Evolutionary conservation across 768 basidiomycete species (phyloP).

Genomic region (Pisolithus marmoratus): DNA sequence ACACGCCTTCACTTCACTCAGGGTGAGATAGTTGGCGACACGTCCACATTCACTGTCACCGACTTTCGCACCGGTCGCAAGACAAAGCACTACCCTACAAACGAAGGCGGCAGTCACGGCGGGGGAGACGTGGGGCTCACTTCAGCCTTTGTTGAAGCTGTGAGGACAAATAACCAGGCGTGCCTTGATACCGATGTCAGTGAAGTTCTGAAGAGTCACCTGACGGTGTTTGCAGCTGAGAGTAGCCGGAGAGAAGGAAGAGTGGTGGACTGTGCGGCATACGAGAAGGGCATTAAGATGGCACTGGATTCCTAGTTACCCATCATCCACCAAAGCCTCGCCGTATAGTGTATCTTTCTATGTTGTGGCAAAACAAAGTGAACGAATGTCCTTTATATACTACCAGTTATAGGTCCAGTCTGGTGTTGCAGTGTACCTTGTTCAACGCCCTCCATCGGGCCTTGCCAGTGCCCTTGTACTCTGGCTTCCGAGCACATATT

Average conservation of each 20-base stretch:
- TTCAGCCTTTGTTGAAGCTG: conserved; percentile 71
- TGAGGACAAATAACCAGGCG: conserved; percentile 56
- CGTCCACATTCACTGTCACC: conserved; percentile 66
- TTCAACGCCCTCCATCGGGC: no score
- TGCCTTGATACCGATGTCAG: conserved; percentile 59
- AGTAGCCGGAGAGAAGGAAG: conserved; percentile 61
- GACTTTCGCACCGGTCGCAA: conserved; percentile 59
- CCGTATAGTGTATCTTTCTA: no score
- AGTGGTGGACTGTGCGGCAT: conserved; percentile 65
- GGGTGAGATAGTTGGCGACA: conserved; percentile 87
- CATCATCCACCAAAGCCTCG: background rate
- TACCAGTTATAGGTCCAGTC: no score
- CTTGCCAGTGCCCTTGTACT: no score
- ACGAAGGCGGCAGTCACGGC: conserved; percentile 71
- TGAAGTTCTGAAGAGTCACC: conserved; percentile 71
- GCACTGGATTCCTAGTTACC: conserved; percentile 13
- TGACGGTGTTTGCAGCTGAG: conserved; percentile 88
- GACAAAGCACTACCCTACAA: conserved; percentile 41
- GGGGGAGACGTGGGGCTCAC: conserved; percentile 80
- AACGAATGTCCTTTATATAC: no score
- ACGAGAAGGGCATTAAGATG: conserved; percentile 48
- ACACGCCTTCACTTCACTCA: conserved; percentile 80
- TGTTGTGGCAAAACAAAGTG: no score
- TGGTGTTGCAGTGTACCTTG: no score
- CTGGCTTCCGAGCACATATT: no score